Evolutionary conservation across 164 flowering plant genomes (phyloP), one percentile per base, ranked within the genome.

Genomic region (Tetrastigma voinierianum): DNA sequence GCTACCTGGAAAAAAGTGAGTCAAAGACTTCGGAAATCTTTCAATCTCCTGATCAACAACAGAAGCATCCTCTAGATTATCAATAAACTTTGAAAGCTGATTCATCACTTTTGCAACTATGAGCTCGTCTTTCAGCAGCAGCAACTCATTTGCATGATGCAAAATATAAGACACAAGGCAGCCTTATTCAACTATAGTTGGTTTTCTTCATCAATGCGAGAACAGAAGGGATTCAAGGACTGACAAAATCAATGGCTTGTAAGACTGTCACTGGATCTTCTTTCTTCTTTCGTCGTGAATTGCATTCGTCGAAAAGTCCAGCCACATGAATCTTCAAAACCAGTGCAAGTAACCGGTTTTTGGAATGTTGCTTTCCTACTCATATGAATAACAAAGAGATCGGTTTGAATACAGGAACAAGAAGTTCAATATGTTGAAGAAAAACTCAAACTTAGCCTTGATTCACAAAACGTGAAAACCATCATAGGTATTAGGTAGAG

Each of bases 1-100:
- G 21, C 25, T 68, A 83, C 90, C 90, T 70, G 93, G 93, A 60
- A 82, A n/a, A n/a, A 78, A 86, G 61, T 79, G 90, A 57, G 90
- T 74, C 45, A 81, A 68, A 18, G 80, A 77, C 56, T n/a, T n/a
- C n/a, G 87, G 87, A 76, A 51, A 83, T 73, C 78, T 79, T 59
- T 61, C 52, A 21, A 88, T 80, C 51, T 78, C 78, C 47, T 73
- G 69, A 44, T 75, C 77, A 46, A 73, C 23, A 64, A 83, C 82
- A 52, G 60, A 63, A n/a, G 80, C 81, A 40, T 65, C 62, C 62
- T 75, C 75, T 7, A 88, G 67, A 62, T 76, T 89, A 51, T 80
- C 68, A 14, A 84, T 67, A 70, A 73, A 83, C 66, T 70, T 82
- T 46, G 89, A 77, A 56, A 86, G 83, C 75, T 65, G 76, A 25